Evolutionary conservation across 441 rosid genomes (phyloP).

Genomic region (Erodium moschatum): DNA sequence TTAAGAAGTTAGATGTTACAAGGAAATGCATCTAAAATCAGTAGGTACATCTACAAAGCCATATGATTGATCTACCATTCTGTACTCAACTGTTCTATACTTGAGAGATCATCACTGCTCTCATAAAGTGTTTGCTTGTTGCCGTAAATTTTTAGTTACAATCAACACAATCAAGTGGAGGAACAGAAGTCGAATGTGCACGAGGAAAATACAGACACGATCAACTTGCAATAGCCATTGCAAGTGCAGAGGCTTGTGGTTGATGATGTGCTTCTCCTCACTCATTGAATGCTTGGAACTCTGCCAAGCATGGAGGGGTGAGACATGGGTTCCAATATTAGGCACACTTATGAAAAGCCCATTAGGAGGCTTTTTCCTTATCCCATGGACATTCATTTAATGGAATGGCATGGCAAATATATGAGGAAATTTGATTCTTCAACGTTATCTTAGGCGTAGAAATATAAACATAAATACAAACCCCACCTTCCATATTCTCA

Average conservation of each 20-base stretch:
- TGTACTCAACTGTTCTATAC: too few species aligned
- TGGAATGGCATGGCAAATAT: not conserved
- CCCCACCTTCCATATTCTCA: too few species aligned
- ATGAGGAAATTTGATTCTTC: not conserved
- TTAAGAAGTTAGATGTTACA: too few species aligned
- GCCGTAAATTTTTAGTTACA: not conserved
- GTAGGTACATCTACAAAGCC: too few species aligned
- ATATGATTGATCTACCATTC: too few species aligned
- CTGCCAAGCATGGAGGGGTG: not conserved
- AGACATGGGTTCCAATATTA: too few species aligned
- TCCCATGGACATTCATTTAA: not conserved
- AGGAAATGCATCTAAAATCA: too few species aligned
- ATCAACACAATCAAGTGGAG: not conserved
- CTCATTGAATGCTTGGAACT: not conserved
- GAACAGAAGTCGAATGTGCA: not conserved
- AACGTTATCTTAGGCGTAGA: too few species aligned
- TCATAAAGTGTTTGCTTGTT: not conserved
- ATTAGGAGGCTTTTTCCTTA: not conserved
- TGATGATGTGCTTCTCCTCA: not conserved
- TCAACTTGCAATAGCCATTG: too few species aligned
- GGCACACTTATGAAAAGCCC: not conserved
- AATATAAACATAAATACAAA: too few species aligned
- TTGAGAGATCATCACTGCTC: not conserved
- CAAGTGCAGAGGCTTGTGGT: not conserved
- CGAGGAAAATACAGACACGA: not conserved